phyloP scores from a whole-genome alignment of 2,329 filamentous ascomycete genomes.

The Fusarium sublunatum region DNA sequence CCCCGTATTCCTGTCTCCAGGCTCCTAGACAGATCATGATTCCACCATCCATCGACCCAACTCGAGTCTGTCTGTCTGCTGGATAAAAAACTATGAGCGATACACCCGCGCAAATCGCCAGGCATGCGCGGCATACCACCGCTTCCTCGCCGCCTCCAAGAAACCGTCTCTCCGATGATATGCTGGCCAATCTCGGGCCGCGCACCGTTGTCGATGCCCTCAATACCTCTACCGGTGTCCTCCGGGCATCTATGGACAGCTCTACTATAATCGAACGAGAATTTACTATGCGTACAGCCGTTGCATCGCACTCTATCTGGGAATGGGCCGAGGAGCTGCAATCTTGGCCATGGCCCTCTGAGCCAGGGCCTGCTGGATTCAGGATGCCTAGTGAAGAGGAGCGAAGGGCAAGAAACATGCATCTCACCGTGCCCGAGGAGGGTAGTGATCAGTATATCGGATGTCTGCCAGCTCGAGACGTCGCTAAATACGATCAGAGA shows the following conservation, averaged over 20 bases:
- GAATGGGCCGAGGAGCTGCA: conserved; percentile 80
- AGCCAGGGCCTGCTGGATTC: conserved; percentile 65
- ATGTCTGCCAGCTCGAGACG: conserved; percentile 72
- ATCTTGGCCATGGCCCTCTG: conserved; percentile 67
- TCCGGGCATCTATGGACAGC: conserved; percentile 70
- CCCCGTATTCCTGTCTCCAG: conserved; percentile 43
- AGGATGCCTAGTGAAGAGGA: conserved; percentile 58
- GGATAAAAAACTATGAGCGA: conserved; percentile 50
- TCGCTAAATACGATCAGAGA: conserved; percentile 76
- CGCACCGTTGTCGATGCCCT: conserved; percentile 70
- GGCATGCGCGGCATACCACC: conserved; percentile 51
- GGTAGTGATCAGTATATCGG: conserved; percentile 68
- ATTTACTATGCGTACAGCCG: conserved; percentile 76
- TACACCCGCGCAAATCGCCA: conserved; percentile 46
- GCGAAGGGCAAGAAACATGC: conserved; percentile 53
- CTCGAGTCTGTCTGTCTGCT: conserved; percentile 34
- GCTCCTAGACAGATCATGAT: conserved; percentile 47
- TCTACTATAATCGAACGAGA: conserved; percentile 75
- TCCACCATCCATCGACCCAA: conserved; percentile 37
- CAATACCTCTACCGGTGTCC: conserved; percentile 61
- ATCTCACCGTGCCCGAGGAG: conserved; percentile 37
- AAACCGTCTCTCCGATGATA: conserved; percentile 63
- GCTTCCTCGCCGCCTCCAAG: conserved; percentile 58
- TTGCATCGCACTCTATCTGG: conserved; percentile 76
- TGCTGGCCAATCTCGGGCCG: conserved; percentile 71